Percentiles rank a stretch among this genome's conserved stretches.
These are phyloP conservation scores for Stentor roeselii DNA, from an alignment of 73 alveolate species.

Conservation along the genomic window DNA sequence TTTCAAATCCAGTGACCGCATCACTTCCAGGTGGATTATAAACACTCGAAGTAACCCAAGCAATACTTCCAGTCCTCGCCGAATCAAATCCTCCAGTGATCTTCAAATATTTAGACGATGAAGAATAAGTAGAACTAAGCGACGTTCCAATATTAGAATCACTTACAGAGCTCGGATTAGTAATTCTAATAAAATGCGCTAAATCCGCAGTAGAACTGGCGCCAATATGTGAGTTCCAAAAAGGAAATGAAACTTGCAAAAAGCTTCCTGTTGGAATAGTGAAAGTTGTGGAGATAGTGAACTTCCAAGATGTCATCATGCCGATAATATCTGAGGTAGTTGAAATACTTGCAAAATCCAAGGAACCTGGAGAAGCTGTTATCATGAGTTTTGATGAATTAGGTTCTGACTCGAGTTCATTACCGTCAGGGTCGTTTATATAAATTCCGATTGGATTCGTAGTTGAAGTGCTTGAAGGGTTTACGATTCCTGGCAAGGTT, in stretches of 20 bases:
- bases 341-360: background rate
- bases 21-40: constrained; percentile 3
- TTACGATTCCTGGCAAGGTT: background rate
- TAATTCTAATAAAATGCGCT: background rate
- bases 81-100: background rate
- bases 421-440: background rate
- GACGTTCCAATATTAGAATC: constrained; percentile 1
- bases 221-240: background rate
- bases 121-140: background rate
- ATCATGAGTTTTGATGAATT: background rate
- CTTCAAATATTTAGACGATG: background rate
- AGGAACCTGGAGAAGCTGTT: background rate
- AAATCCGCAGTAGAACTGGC: background rate
- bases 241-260: background rate
- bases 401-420: background rate
- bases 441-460: background rate
- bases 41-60: background rate
- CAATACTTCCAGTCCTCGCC: background rate
- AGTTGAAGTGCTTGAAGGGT: background rate
- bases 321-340: background rate
- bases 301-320: background rate
- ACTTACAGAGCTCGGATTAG: background rate
- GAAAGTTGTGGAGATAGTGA: background rate
- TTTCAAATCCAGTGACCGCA: background rate
- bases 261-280: constrained; percentile 11